phyloP scores from a whole-genome alignment of 1,139 yeast genomes.

The Debaryomyces coudertii region DNA sequence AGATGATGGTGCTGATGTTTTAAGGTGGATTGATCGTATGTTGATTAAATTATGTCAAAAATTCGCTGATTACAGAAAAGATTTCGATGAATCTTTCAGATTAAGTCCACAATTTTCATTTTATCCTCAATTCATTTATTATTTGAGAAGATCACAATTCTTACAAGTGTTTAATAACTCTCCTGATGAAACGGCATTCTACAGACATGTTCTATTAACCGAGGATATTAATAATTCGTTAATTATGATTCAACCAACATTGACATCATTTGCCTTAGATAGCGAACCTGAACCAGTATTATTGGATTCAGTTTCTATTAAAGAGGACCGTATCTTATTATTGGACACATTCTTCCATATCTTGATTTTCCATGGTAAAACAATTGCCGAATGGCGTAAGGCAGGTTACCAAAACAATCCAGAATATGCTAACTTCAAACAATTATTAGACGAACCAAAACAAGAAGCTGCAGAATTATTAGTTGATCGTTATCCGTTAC shows the following conservation, averaged over 20 bases:
- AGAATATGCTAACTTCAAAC: conserved; percentile 86
- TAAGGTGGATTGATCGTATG: conserved; percentile 57
- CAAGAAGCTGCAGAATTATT: conserved; percentile 90
- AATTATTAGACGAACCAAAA: conserved; percentile 85
- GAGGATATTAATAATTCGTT: conserved; percentile 76
- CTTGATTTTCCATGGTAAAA: conserved; percentile 91
- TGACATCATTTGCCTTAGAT: conserved; percentile 81
- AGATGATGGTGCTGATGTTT: conserved; percentile 56
- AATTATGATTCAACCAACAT: conserved; percentile 77
- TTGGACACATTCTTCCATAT: conserved; percentile 82
- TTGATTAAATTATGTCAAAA: conserved; percentile 54
- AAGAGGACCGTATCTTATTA: conserved; percentile 76
- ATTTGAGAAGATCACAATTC: conserved; percentile 94
- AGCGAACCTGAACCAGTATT: conserved; percentile 62
- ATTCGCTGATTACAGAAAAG: conserved; percentile 55
- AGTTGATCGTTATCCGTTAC: conserved; percentile 94
- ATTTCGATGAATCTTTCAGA: conserved; percentile 49
- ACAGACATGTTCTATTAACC: conserved; percentile 87
- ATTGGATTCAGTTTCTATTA: conserved; percentile 72
- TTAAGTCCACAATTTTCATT: conserved; percentile 51
- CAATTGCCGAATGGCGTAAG: conserved; percentile 95
- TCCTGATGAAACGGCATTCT: conserved; percentile 98
- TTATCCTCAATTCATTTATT: conserved; percentile 95
- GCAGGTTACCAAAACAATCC: conserved; percentile 92
- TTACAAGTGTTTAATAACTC: conserved; percentile 96